A percentile compares a stretch with the other conserved stretches of the same genome.
Conservation (phyloP, 2,329 filamentous ascomycete species). For the Xylariaceae sp. region DNA sequence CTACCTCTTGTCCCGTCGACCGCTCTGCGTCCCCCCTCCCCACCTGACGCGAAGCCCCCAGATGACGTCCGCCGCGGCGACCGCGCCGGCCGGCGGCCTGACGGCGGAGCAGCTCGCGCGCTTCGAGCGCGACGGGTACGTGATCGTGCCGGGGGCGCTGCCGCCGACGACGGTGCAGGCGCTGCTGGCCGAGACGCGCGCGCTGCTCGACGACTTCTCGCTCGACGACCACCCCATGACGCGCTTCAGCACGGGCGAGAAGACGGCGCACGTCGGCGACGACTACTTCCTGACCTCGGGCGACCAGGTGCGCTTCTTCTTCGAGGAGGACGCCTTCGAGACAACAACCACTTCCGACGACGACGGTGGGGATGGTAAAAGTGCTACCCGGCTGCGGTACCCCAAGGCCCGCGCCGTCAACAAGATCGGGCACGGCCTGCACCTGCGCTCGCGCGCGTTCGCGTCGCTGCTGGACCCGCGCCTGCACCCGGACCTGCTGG, state of each 20-base stretch:
- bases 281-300: conserved; percentile 87
- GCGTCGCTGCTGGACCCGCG: conserved; percentile 41
- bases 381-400: conserved; percentile 50
- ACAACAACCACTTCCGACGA: too few relatives aligned
- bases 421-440: conserved; percentile 75
- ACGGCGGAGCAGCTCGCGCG: conserved; percentile 60
- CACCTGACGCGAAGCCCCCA: background rate
- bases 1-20: too few relatives aligned
- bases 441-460: conserved; percentile 62
- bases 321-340: conserved; percentile 88
- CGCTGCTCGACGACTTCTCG: conserved; percentile 66
- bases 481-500: conserved; percentile 34
- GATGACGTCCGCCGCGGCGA: background rate
- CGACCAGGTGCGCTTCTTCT: conserved; percentile 93
- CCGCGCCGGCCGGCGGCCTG: conserved; percentile 44
- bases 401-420: conserved; percentile 84
- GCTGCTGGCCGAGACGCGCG: conserved; percentile 67
- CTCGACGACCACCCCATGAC: conserved; percentile 87
- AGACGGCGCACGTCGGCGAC: conserved; percentile 75
- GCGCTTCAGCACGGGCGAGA: conserved; percentile 80
- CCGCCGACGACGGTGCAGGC: conserved; percentile 54
- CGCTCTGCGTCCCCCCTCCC: background rate
- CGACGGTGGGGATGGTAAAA: too few relatives aligned
- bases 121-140: conserved; percentile 81
- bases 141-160: conserved; percentile 76